Conservation (phyloP, 768 basidiomycete species). For the Russula vinacea region DNA sequence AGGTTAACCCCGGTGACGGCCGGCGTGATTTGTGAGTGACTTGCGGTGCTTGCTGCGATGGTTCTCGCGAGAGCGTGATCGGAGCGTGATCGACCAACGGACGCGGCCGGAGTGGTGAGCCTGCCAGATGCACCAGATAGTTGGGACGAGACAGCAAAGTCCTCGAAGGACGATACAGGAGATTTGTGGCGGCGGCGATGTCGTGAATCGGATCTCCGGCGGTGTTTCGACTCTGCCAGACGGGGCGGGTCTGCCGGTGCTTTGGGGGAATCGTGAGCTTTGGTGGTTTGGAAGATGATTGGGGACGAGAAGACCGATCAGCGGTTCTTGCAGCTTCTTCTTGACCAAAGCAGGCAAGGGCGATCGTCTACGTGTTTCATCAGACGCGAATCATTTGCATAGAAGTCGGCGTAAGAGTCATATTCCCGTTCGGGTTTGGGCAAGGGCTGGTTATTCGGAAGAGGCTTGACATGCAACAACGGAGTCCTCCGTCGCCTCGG, state of each 20-base stretch:
- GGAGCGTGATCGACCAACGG: slow-evolving; percentile 19
- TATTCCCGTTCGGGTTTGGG: slow-evolving; percentile 25
- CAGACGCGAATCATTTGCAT: slow-evolving; percentile 21
- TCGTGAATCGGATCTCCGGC: slow-evolving; percentile 7
- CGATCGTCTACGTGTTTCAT: slow-evolving; percentile 25
- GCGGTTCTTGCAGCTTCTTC: slow-evolving; percentile 1
- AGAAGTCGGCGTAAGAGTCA: slow-evolving; percentile 25
- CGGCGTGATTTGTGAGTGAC: slow-evolving; percentile 18
- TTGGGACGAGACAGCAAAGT: slow-evolving; percentile 26
- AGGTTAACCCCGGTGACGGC: slow-evolving; percentile 26
- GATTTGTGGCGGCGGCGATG: slow-evolving; percentile 11
- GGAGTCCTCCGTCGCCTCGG: slow-evolving; percentile 21
- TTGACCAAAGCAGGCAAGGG: slow-evolving; percentile 19
- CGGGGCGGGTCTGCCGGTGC: slow-evolving; percentile 17
- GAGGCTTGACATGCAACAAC: slow-evolving; percentile 17
- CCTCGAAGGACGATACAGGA: slow-evolving; percentile 12
- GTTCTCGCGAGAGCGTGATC: slow-evolving; percentile 12
- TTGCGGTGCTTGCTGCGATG: slow-evolving; percentile 14
- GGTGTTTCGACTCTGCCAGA: slow-evolving; percentile 8
- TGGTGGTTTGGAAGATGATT: slow-evolving; percentile 16
- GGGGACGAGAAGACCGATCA: slow-evolving; percentile 12
- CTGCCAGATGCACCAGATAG: slow-evolving; percentile 26
- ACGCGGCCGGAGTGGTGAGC: slow-evolving; percentile 26
- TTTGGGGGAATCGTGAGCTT: slow-evolving; percentile 17
- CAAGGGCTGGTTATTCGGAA: slow-evolving; percentile 19